Conservation (phyloP, 2,329 filamentous ascomycete species). For the Verticillium nubilum region DNA sequence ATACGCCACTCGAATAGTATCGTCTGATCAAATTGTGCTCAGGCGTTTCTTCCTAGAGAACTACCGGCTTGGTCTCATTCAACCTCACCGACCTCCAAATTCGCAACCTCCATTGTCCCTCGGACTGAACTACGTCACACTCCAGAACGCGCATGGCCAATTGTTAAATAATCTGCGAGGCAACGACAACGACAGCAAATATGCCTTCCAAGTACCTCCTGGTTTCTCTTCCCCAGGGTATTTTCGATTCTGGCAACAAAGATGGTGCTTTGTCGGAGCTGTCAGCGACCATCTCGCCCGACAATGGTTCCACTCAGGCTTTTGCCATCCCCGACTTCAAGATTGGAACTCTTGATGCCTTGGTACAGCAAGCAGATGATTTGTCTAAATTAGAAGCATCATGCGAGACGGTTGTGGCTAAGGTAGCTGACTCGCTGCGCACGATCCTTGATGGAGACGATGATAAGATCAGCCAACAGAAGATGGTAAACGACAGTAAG, state of each 20-base stretch:
- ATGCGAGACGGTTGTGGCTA: slow-evolving; percentile 78
- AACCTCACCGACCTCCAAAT: background rate
- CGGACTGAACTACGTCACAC: background rate
- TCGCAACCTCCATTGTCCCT: background rate
- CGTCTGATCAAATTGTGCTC: too few relatives aligned
- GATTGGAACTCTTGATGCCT: slow-evolving; percentile 89
- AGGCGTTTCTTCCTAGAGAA: too few relatives aligned
- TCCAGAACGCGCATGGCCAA: background rate
- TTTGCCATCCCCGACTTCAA: slow-evolving; percentile 94
- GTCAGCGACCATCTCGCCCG: slow-evolving; percentile 63
- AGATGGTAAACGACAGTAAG: slow-evolving; percentile 91
- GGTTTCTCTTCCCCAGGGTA: slow-evolving; percentile 83
- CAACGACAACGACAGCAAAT: background rate
- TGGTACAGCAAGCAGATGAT: slow-evolving; percentile 96
- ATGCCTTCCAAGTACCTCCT: slow-evolving; percentile 71
- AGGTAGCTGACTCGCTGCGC: slow-evolving; percentile 81
- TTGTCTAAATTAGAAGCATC: slow-evolving; percentile 77
- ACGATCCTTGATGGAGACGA: slow-evolving; percentile 80
- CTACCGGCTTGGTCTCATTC: background rate
- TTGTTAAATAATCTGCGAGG: background rate
- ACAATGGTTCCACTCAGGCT: slow-evolving; percentile 69
- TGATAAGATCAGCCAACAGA: slow-evolving; percentile 76
- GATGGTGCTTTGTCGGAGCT: slow-evolving; percentile 78
- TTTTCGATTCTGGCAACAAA: slow-evolving; percentile 72
- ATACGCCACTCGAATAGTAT: too few relatives aligned